Percentiles rank a stretch among this genome's conserved stretches.
phyloP scores from a whole-genome alignment of 768 basidiomycete species.

The Lactarius pseudohatsudake region DNA sequence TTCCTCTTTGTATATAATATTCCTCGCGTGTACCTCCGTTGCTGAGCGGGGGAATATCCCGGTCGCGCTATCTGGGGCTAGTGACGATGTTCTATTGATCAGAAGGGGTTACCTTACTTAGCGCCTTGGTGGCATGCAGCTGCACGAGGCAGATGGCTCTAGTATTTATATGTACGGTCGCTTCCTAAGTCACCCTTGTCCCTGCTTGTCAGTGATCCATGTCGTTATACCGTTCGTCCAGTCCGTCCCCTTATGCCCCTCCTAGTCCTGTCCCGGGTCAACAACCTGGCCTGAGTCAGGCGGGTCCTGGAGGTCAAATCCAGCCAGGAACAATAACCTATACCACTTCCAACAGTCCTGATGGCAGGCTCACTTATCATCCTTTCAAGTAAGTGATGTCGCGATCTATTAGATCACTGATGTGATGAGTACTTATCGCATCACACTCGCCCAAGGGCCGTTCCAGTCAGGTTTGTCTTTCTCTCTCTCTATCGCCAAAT shows the following conservation, averaged over 20 bases:
- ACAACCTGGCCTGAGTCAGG: constrained; percentile 8
- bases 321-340: constrained; percentile 71
- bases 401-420: constrained; percentile 18
- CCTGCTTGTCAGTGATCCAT: constrained; percentile 20
- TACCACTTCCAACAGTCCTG: constrained; percentile 59
- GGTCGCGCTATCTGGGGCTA: constrained; percentile 10
- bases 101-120: constrained; percentile 17
- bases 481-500: constrained; percentile 8
- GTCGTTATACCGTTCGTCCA: constrained; percentile 26
- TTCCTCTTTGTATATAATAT: constrained; percentile 22
- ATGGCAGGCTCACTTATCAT: constrained; percentile 67
- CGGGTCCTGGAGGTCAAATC: constrained; percentile 45
- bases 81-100: constrained; percentile 16
- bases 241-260: constrained; percentile 19
- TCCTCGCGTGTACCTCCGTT: constrained; percentile 9
- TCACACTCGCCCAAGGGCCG: constrained; percentile 50
- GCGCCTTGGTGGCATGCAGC: constrained; percentile 13
- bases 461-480: constrained; percentile 62
- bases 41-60: constrained; percentile 14
- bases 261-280: constrained; percentile 27
- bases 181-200: constrained; percentile 8
- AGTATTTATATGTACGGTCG: constrained; percentile 18
- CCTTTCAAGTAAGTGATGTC: constrained; percentile 59
- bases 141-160: constrained; percentile 14
- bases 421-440: constrained; percentile 26